These are phyloP conservation scores for Boletus smithii DNA, from an alignment of 1,284 basidiomycete genomes.

Conservation along the genomic window DNA sequence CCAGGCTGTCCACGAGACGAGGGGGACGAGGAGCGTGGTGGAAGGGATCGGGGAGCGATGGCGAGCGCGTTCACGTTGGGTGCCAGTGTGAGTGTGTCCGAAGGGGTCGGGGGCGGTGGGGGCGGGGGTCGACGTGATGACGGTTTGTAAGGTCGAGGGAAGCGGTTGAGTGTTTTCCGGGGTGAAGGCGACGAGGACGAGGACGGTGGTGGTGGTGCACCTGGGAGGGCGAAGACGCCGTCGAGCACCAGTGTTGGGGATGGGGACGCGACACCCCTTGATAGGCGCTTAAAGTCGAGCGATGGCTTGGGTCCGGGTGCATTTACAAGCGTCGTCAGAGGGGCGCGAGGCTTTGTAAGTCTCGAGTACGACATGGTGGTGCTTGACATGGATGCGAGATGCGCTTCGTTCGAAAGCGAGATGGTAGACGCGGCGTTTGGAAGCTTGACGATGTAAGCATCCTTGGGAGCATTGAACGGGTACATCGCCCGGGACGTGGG, in stretches of 20 bases:
- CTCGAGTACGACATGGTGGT: not conserved
- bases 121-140: not conserved
- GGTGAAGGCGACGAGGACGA: not conserved
- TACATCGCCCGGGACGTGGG: slow-evolving; percentile 8
- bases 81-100: not conserved
- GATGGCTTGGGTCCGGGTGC: not conserved
- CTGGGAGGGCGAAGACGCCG: slow-evolving; percentile 23
- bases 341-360: not conserved
- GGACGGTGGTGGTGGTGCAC: too few species aligned
- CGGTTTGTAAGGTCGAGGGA: slow-evolving; percentile 10
- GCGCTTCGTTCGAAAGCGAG: not conserved
- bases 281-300: not conserved
- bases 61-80: slow-evolving; percentile 1
- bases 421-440: slow-evolving; percentile 3
- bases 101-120: not conserved
- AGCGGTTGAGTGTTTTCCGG: not conserved
- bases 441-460: slow-evolving; percentile 19
- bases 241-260: slow-evolving; percentile 21
- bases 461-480: slow-evolving; percentile 5
- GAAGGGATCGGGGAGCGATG: not conserved
- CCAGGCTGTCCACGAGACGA: not conserved
- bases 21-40: not conserved
- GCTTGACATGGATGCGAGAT: not conserved
- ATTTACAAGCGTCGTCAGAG: not conserved
- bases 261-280: slow-evolving; percentile 1